Base-by-base conservation (phyloP, 768 basidiomycete species). In the Thelephora aurantiotincta region DNA sequence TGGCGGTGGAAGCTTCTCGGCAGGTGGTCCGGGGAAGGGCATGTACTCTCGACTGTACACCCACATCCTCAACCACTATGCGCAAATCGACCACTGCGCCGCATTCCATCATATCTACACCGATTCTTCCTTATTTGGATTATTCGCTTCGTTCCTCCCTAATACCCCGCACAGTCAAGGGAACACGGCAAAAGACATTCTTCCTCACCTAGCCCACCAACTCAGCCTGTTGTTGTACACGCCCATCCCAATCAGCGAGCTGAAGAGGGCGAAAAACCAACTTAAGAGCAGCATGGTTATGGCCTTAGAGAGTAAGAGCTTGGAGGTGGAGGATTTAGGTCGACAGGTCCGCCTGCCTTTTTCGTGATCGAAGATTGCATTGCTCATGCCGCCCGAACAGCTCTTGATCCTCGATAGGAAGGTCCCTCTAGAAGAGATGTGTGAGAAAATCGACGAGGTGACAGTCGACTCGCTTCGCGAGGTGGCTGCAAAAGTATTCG, bases 21-120 rank as follows among this genome's bases (percentile, higher is more conserved):
- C 94, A 13, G 87, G 94, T 53, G 94, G 94, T 3, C 94, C 94
- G 2, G 94, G 94, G 13, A 98, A 98, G 68, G 94, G 94, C 56
- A 98, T 98, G 94, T 98, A 96, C 71, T 91, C 92, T 33, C 82
- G 94, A 20, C 67, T 97, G 23, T 97, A 98, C 68, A 94, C 91
- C 9, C 81, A 91, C 60, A 90, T 98, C 57, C 79, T 98, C 49
- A 97, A 98, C 62, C 84, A 88, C 58, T 88, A 91, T 68, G 77
- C 90, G 45, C 81, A 88, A 58, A 76, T 98, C 57, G 94, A 98
- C 63, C 89, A 92, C 63, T 97, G 93, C 62, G 82, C 87, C 7
- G 83, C 89, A 16, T 97, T 96, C 81, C 92, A 98, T 61, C 94
- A 98, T 65, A 92, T 93, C 59, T 98, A 97, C 65, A 79, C 80